Evolutionary conservation across 495 filamentous ascomycete genomes (phyloP).

Genomic region (Penicillium longicatenatum): DNA sequence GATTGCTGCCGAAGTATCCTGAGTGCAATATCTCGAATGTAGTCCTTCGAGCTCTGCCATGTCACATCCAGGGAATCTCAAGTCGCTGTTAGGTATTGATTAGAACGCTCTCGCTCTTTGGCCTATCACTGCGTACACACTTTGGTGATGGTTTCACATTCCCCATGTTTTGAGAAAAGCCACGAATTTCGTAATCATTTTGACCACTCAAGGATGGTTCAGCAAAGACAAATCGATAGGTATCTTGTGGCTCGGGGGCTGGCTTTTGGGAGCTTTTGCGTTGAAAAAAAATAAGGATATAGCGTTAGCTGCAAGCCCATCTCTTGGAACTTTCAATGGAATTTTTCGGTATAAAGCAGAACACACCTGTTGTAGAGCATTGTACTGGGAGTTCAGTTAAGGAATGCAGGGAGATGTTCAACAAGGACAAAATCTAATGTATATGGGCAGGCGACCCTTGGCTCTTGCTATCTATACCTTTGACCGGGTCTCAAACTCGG

Average conservation of each 20-base stretch:
- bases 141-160: background rate
- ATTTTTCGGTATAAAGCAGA: background rate
- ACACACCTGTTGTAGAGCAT: background rate
- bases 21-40: background rate
- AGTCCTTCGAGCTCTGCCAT: background rate
- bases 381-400: background rate
- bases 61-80: background rate
- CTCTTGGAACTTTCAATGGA: background rate
- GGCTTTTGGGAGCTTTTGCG: background rate
- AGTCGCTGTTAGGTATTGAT: background rate
- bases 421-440: background rate
- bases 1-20: background rate
- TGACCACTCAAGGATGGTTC: background rate
- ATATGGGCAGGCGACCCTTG: background rate
- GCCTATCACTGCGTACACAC: background rate
- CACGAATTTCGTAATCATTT: background rate
- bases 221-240: background rate
- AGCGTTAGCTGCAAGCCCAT: background rate
- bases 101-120: background rate
- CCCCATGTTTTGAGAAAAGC: background rate
- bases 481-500: too few species aligned
- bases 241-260: background rate
- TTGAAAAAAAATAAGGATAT: background rate
- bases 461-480: background rate
- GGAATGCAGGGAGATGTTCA: background rate